Percentiles rank a stretch among this genome's conserved stretches.
phyloP scores from a whole-genome alignment of 2,329 filamentous ascomycete species.

The Penicillium sp. region DNA sequence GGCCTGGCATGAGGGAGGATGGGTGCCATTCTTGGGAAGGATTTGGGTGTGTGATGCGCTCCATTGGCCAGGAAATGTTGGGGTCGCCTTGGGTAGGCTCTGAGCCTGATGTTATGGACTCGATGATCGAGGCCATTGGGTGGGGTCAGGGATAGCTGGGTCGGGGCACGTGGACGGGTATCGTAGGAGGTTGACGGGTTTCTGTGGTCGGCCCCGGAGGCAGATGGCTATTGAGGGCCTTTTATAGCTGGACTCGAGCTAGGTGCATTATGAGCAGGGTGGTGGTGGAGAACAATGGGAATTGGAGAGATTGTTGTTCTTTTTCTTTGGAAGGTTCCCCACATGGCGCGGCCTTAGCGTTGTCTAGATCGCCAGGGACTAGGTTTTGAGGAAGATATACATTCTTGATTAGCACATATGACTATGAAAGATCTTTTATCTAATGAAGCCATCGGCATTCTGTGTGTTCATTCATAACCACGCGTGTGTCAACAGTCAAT shows the following conservation, averaged over 20 bases:
- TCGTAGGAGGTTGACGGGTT: background rate
- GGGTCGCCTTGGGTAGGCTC: conserved; percentile 10
- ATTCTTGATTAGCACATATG: too few species aligned
- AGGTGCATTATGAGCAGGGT: background rate
- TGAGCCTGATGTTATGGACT: conserved; percentile 15
- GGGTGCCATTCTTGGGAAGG: conserved; percentile 18
- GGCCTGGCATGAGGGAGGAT: conserved; percentile 8
- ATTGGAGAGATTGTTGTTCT: conserved; percentile 7
- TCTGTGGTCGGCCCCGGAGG: background rate
- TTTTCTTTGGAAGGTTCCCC: background rate
- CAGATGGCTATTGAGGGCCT: background rate
- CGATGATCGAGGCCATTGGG: background rate
- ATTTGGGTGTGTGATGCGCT: conserved; percentile 3
- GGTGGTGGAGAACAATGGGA: conserved; percentile 1
- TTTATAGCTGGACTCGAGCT: background rate
- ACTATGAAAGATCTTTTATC: too few species aligned
- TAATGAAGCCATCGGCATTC: too few species aligned
- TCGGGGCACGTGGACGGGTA: background rate
- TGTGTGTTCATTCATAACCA: too few species aligned
- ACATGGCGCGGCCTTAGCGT: background rate
- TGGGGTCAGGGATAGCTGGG: background rate
- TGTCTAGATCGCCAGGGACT: background rate
- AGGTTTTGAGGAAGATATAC: too few species aligned
- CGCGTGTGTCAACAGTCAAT: too few species aligned
- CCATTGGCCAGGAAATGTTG: conserved; percentile 20